Base-by-base conservation (phyloP, 140 eudicot genomes). In the Ambrosia hybrid region DNA sequence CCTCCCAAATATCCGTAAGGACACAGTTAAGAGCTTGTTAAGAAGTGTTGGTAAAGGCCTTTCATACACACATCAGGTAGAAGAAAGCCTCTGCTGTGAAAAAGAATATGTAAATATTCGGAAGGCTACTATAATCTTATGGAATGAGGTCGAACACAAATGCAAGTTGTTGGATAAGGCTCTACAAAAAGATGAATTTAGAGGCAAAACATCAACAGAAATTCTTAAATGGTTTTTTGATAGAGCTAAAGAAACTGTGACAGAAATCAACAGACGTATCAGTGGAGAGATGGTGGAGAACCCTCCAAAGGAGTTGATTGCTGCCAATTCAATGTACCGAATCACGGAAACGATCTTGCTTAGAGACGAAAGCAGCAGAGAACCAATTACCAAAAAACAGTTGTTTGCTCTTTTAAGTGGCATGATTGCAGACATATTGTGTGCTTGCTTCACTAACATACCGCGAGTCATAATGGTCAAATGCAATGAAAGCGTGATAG, bases 181-280 rank as follows among this genome's bases (percentile, higher is more conserved):
- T 33, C 17, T 78, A 49, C 7, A 2, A 10, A 57, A 13, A 64
- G 15, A 0, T 55, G 5, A 51, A 11, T 63, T 14, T 12, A 3
- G 51, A 46, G 79, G 75, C 12, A 79, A 73, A 58, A 73, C 74
- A 11, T 0, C 83, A 15, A 6, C 2, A 5, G 71, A 73, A 59
- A 57, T 56, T 13, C 75, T 79, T 4, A 11, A 65, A 41, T 52
- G 46, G 70, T 63, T 72, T 65, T 30, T 6, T 14, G 65, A 72
- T 37, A 73, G 46, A 36, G 74, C 78, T 16, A 0, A 67, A 57
- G 60, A 72, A 9, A 53, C 26, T 21, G 52, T 63, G 38, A 21
- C 5, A 2, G 58, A 70, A 38, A 17, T 36, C 49, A 11, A n/a
- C 0, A 13, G 15, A 21, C 48, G 51, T n/a, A 8, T 38, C 39